phyloP scores from a whole-genome alignment of 441 rosid genomes.

The Mallotus japonicus region DNA sequence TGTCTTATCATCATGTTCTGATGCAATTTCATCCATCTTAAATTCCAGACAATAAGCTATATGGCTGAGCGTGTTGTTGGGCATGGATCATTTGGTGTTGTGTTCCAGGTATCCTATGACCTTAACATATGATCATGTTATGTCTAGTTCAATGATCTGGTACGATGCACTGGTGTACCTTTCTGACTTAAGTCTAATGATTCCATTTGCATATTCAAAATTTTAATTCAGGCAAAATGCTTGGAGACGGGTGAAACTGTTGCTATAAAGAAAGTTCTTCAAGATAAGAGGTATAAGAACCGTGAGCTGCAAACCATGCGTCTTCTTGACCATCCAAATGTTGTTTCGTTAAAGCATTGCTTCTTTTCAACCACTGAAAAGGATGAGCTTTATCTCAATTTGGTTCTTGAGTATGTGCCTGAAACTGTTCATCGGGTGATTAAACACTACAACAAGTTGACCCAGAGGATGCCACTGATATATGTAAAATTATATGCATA shows the following conservation, averaged over 20 bases:
- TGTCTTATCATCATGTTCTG: background rate
- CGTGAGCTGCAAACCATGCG: conserved; percentile 78
- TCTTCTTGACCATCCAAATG: conserved; percentile 68
- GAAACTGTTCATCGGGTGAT: conserved; percentile 67
- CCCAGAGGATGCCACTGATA: conserved; percentile 64
- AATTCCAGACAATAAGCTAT: conserved; percentile 66
- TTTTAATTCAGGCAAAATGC: conserved; percentile 54
- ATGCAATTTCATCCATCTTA: conserved; percentile 1
- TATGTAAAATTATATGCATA: conserved; percentile 67
- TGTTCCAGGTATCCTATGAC: conserved; percentile 58
- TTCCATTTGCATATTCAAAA: background rate
- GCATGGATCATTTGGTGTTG: conserved; percentile 72
- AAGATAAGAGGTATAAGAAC: conserved; percentile 76
- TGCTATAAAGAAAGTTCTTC: conserved; percentile 75
- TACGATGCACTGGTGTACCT: background rate
- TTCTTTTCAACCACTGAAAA: conserved; percentile 76
- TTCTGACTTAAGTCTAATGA: conserved; percentile 1
- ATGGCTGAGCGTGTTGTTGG: conserved; percentile 84
- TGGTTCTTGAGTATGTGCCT: conserved; percentile 79
- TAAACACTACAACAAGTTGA: conserved; percentile 67
- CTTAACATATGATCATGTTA: conserved; percentile 4
- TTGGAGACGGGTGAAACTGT: conserved; percentile 69
- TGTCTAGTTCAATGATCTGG: background rate
- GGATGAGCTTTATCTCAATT: conserved; percentile 67
- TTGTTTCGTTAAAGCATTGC: conserved; percentile 76